Base-by-base conservation (phyloP, 2,329 filamentous ascomycete species). In the Periconia sp. region DNA sequence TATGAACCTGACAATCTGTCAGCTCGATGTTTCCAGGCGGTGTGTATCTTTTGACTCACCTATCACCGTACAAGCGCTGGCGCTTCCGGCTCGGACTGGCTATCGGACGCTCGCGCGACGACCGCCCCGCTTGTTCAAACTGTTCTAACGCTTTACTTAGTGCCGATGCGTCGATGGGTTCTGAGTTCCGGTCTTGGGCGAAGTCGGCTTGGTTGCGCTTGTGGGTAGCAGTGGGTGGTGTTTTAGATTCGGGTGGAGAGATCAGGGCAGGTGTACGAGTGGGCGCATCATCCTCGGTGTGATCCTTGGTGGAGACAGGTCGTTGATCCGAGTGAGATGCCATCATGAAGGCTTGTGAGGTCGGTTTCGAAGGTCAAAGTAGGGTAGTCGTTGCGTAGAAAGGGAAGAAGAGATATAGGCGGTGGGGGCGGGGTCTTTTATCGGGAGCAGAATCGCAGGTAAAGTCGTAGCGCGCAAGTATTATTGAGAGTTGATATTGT, bases 1-100 rank as follows among this genome's bases (percentile, higher is more conserved):
- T 62, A 99, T 97, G 72, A 99, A 99, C 66, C 94, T 96, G 70
- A 2, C 2, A 10, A 46, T 52, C 31, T 49, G 48, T 33, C 52
- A 48, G 53, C 45, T 41, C 40, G 27, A 42, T 42, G 35, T 1
- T 42, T 14, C 6, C n/a, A 17, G 13, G 19, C 3, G 11, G 27
- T 13, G 42, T 27, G 2, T 15, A 8, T 30, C 42, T 31, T 3
- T 18, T 17, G 45, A 57, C 60, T 59, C 48, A 72, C 76, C 76
- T 73, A 58, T 80, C 77, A 48, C 84, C 85, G 66, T 89, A 87
- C 17, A 88, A 77, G 57, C 86, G 79, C 70, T 87, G 86, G 59
- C 86, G 80, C 74, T 90, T 90, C 56, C 87, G 79, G 69, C 85
- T 87, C 5, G 87, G 86, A 70, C 86, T 89, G 30, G 82, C 81